Conservation (phyloP, 371 early-diverging fungal genomes). For the Mortierella polycephala region DNA sequence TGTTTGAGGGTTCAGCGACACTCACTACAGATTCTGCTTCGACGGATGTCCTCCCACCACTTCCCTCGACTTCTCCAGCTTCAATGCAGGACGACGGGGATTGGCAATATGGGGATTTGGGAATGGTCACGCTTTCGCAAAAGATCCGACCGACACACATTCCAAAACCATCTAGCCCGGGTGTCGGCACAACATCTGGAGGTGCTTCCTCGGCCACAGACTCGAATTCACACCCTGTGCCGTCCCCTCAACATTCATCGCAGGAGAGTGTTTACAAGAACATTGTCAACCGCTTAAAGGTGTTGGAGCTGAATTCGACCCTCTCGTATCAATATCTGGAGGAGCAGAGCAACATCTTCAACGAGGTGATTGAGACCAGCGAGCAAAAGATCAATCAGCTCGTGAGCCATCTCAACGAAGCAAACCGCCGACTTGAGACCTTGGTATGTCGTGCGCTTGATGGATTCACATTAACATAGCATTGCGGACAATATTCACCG, state of each 20-base stretch:
- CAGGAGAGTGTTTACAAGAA: constrained; percentile 90
- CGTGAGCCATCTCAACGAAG: constrained; percentile 46
- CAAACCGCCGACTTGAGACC: constrained; percentile 37
- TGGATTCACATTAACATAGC: background rate
- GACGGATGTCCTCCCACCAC: constrained; percentile 13
- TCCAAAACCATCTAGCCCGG: constrained; percentile 16
- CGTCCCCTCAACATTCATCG: constrained; percentile 35
- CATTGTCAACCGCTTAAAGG: constrained; percentile 84
- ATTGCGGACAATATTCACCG: too few species aligned
- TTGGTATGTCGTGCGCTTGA: constrained; percentile 16
- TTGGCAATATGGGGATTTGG: constrained; percentile 29
- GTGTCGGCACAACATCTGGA: constrained; percentile 19
- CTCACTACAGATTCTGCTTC: background rate
- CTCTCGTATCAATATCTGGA: constrained; percentile 84
- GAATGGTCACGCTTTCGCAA: constrained; percentile 34
- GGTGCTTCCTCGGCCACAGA: constrained; percentile 23
- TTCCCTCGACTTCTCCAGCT: constrained; percentile 46
- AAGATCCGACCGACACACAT: constrained; percentile 28
- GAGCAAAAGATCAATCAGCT: constrained; percentile 53
- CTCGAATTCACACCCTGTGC: constrained; percentile 8
- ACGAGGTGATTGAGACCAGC: constrained; percentile 69
- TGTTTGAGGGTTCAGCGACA: constrained; percentile 8
- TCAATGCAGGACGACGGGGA: constrained; percentile 44
- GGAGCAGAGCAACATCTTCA: constrained; percentile 84
- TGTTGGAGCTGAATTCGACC: constrained; percentile 83